These are phyloP conservation scores for Penicillium sp. DNA, from an alignment of 2,329 filamentous ascomycete species.

Conservation along the genomic window DNA sequence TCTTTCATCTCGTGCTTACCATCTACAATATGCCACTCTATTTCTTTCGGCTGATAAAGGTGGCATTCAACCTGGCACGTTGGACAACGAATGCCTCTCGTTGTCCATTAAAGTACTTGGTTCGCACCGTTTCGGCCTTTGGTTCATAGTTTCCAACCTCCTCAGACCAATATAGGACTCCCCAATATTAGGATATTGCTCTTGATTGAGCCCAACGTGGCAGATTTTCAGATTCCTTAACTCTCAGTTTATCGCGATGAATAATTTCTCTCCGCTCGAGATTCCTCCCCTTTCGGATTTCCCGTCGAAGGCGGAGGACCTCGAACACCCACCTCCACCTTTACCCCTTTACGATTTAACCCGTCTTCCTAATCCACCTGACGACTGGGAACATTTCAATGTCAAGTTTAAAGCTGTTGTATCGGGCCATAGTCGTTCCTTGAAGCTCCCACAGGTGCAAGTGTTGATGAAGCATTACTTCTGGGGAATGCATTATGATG, in stretches of 20 bases:
- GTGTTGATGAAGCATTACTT: conserved; percentile 21
- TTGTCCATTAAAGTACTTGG: conserved; percentile 8
- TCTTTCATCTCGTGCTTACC: conserved; percentile 6
- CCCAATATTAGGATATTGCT: neutral
- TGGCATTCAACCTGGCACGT: neutral
- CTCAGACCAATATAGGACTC: neutral
- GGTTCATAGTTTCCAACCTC: neutral
- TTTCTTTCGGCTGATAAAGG: neutral
- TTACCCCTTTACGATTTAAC: conserved; percentile 7
- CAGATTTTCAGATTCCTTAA: neutral
- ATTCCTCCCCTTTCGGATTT: neutral
- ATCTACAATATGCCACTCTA: conserved; percentile 2
- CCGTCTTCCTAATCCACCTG: conserved; percentile 10
- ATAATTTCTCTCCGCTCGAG: neutral
- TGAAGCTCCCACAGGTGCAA: conserved; percentile 1
- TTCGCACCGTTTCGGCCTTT: neutral
- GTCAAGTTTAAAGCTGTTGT: neutral
- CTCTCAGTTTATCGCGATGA: neutral
- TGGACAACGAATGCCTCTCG: conserved; percentile 1
- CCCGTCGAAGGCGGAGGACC: neutral
- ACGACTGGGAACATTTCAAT: conserved; percentile 11
- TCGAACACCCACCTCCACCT: conserved; percentile 2
- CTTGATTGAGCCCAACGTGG: neutral
- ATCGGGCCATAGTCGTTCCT: neutral
- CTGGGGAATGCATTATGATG: conserved; percentile 28